A percentile compares a stretch with the other conserved stretches of the same genome.
These are phyloP conservation scores for Trichosporon sp. DNA, from an alignment of 1,284 basidiomycete genomes.

Conservation along the genomic window DNA sequence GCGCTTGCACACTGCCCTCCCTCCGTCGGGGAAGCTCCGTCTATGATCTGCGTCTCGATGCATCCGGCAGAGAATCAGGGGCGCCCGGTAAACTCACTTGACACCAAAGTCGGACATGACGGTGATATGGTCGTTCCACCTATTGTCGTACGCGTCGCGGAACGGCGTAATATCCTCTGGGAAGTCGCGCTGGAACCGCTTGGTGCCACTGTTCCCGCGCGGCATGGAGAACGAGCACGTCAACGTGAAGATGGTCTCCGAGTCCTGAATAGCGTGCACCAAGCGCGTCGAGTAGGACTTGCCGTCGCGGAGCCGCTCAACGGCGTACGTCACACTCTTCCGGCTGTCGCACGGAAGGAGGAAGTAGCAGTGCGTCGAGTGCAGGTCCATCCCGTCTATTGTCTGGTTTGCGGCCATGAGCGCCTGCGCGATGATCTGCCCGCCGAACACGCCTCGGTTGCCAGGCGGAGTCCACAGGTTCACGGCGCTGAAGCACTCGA, in stretches of 20 bases:
- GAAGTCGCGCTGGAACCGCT: conserved; percentile 38
- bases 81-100: background rate
- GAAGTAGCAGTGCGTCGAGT: conserved; percentile 58
- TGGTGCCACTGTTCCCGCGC: conserved; percentile 56
- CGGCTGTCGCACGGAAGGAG: conserved; percentile 61
- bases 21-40: too few relatives aligned
- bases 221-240: conserved; percentile 69
- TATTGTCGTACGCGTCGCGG: conserved; percentile 56
- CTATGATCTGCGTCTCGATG: too few relatives aligned
- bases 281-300: conserved; percentile 41
- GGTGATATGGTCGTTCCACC: conserved; percentile 21
- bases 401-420: conserved; percentile 75
- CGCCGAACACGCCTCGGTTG: conserved; percentile 80
- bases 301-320: conserved; percentile 73
- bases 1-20: background rate
- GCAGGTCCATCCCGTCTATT: conserved; percentile 67
- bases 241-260: conserved; percentile 75
- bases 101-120: conserved; percentile 60
- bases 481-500: conserved; percentile 65
- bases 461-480: conserved; percentile 68
- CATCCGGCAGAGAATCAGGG: too few relatives aligned
- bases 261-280: conserved; percentile 75
- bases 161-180: conserved; percentile 61
- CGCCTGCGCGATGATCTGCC: conserved; percentile 82
- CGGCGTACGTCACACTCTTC: conserved; percentile 77